Conservation (phyloP, 2,329 filamentous ascomycete genomes). For the Bipolaris victoriae region DNA sequence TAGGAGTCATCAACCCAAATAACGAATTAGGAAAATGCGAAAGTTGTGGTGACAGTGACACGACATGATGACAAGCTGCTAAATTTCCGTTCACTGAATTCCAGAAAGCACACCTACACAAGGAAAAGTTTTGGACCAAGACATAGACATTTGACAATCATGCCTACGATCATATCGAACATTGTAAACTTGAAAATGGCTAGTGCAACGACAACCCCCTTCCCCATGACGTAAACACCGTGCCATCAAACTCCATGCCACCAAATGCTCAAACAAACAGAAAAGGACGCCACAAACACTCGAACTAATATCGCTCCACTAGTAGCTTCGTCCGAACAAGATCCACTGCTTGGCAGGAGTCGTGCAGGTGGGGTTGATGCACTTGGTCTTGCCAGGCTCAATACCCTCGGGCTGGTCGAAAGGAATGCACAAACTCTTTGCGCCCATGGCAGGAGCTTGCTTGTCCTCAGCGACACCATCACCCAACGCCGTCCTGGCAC, state of each 20-base stretch:
- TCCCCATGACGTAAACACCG: constrained; percentile 19
- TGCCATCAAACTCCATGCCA: constrained; percentile 29
- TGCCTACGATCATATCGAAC: constrained; percentile 8
- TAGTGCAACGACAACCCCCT: constrained; percentile 11
- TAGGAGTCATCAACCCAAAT: background rate
- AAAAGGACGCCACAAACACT: constrained; percentile 3
- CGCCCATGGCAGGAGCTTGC: constrained; percentile 75
- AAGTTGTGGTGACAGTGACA: background rate
- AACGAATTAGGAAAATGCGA: too few relatives aligned
- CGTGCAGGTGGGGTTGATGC: constrained; percentile 85
- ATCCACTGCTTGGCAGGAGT: constrained; percentile 82
- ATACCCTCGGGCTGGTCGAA: constrained; percentile 87
- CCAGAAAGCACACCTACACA: background rate
- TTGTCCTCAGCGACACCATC: constrained; percentile 76
- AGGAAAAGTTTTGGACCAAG: background rate
- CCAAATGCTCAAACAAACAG: constrained; percentile 28
- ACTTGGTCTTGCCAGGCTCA: constrained; percentile 82
- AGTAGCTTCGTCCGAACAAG: constrained; percentile 75
- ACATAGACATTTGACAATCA: constrained; percentile 3
- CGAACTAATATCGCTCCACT: constrained; percentile 9
- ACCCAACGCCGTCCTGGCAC: constrained; percentile 73
- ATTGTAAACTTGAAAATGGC: constrained; percentile 11
- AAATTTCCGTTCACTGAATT: background rate
- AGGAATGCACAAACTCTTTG: constrained; percentile 77
- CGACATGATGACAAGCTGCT: background rate